Conservation (phyloP, 2,329 filamentous ascomycete species). For the Pseudocercospora vitis region DNA sequence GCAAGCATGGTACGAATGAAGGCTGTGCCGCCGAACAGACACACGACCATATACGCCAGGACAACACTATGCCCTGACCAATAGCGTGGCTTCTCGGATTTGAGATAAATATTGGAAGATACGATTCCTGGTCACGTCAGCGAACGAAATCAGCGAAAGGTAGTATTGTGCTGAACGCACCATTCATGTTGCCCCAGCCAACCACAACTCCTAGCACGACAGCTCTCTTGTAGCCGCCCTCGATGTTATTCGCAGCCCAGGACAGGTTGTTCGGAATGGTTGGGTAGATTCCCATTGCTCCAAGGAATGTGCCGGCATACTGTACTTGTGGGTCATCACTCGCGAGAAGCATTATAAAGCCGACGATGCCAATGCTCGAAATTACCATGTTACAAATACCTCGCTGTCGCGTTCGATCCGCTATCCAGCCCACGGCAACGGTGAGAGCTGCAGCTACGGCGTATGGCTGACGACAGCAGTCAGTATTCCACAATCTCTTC, state of each 20-base stretch:
- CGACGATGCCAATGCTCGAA: conserved; percentile 69
- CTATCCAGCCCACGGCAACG: conserved; percentile 67
- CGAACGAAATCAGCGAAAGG: conserved; percentile 50
- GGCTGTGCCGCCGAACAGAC: conserved; percentile 63
- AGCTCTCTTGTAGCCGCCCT: conserved; percentile 87
- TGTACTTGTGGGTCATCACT: conserved; percentile 64
- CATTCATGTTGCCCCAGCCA: conserved; percentile 87
- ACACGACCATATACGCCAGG: conserved; percentile 69
- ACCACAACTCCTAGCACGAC: conserved; percentile 83
- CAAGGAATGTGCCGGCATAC: conserved; percentile 50
- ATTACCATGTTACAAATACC: conserved; percentile 77
- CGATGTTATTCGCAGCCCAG: conserved; percentile 83
- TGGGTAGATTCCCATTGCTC: conserved; percentile 23
- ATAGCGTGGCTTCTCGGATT: conserved; percentile 24
- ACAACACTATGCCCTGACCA: conserved; percentile 70
- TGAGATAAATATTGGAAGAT: conserved; percentile 72
- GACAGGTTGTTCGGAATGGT: conserved; percentile 76
- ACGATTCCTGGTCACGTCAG: conserved; percentile 65
- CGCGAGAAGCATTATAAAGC: conserved; percentile 76
- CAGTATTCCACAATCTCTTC: no score
- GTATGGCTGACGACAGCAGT: conserved; percentile 54
- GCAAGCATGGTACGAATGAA: conserved; percentile 62
- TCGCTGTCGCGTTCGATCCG: conserved; percentile 70
- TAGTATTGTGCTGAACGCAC: not conserved
- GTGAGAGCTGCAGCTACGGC: conserved; percentile 69